A percentile compares a stretch with the other conserved stretches of the same genome.
Conservation (phyloP, 2,329 filamentous ascomycete species). For the Phaeophleospora eucalypticola region DNA sequence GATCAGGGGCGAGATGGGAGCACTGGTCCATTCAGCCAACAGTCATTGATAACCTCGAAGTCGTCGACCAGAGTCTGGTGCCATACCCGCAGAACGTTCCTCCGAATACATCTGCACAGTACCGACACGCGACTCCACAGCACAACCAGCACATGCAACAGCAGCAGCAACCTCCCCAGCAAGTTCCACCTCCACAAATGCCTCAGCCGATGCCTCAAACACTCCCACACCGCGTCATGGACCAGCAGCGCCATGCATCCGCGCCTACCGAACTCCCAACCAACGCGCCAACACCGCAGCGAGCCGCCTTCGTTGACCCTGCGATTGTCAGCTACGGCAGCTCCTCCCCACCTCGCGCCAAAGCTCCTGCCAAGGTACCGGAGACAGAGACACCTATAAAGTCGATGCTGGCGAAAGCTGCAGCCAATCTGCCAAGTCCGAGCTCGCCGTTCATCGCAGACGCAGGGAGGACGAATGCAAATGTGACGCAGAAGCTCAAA, state of each 20-base stretch:
- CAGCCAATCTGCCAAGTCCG: slow-evolving; percentile 34
- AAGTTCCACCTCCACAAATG: slow-evolving; percentile 3
- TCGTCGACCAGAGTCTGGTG: slow-evolving; percentile 31
- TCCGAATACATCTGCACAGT: slow-evolving; percentile 2
- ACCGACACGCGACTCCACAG: not conserved
- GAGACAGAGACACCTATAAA: slow-evolving; percentile 43
- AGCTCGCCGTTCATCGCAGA: slow-evolving; percentile 38
- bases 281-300: slow-evolving; percentile 27
- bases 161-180: slow-evolving; percentile 1
- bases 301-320: slow-evolving; percentile 65
- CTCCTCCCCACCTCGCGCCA: slow-evolving; percentile 26
- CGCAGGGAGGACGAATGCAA: slow-evolving; percentile 22
- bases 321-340: slow-evolving; percentile 69
- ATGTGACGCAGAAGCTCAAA: slow-evolving; percentile 23
- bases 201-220: not conserved
- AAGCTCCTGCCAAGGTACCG: slow-evolving; percentile 19
- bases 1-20: slow-evolving; percentile 50
- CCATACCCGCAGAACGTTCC: slow-evolving; percentile 6
- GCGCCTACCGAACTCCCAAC: slow-evolving; percentile 17
- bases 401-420: slow-evolving; percentile 33
- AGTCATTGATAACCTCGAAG: slow-evolving; percentile 57
- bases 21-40: slow-evolving; percentile 55
- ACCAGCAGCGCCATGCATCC: slow-evolving; percentile 15
- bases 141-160: slow-evolving; percentile 4
- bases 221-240: slow-evolving; percentile 1